Evolutionary conservation across 129 eudicot genomes (phyloP).

Genomic region (Escallonia herrerae): DNA sequence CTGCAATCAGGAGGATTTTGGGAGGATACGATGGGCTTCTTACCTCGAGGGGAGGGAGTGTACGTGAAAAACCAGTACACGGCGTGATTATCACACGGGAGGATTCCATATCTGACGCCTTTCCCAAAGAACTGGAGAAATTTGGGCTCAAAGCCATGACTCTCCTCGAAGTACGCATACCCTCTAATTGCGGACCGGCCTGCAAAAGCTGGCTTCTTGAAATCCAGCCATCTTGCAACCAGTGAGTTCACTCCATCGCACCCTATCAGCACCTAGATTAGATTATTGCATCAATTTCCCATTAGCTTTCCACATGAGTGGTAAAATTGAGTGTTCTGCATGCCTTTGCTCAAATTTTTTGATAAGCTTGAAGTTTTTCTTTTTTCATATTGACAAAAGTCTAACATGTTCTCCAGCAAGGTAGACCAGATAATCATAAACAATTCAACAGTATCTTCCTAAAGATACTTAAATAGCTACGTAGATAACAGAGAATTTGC

Average conservation of each 20-base stretch:
- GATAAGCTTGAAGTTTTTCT: too few relatives aligned
- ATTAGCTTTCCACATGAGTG: too few relatives aligned
- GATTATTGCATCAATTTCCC: too few relatives aligned
- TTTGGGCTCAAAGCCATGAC: conserved; percentile 37
- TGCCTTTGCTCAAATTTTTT: too few relatives aligned
- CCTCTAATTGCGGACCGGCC: conserved; percentile 34
- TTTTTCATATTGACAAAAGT: too few relatives aligned
- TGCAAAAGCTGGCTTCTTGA: conserved; percentile 23
- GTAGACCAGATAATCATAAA: too few relatives aligned
- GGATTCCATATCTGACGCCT: conserved; percentile 32
- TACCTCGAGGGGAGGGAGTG: conserved; percentile 29
- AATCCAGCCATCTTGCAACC: conserved; percentile 39
- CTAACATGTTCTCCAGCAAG: too few relatives aligned
- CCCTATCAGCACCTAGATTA: conserved; percentile 45
- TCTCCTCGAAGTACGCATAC: conserved; percentile 12
- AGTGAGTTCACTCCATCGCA: conserved; percentile 49
- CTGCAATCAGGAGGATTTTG: too few relatives aligned
- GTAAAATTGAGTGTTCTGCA: too few relatives aligned
- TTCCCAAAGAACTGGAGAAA: conserved; percentile 17
- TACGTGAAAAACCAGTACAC: conserved; percentile 40
- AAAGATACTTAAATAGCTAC: too few relatives aligned
- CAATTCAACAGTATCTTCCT: too few relatives aligned
- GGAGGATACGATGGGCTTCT: not conserved
- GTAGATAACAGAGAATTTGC: too few relatives aligned
- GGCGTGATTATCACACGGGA: conserved; percentile 27